A percentile compares a stretch with the other conserved stretches of the same genome.
Conservation (phyloP, 768 basidiomycete genomes). For the Pleurotus ostreatus region DNA sequence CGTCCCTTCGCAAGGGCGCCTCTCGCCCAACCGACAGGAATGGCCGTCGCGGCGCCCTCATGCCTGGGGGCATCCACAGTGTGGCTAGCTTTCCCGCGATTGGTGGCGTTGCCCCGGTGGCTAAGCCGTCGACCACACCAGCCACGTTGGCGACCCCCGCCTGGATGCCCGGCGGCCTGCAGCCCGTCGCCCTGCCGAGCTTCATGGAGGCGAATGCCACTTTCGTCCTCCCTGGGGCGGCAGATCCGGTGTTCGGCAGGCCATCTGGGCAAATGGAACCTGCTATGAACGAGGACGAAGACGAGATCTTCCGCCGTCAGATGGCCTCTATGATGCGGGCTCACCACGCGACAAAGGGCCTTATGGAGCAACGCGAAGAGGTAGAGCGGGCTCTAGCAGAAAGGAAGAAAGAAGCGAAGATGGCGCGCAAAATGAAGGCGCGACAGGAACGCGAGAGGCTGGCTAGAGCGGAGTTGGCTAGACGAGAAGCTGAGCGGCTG, state of each 20-base stretch:
- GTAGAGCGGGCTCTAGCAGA: neutral
- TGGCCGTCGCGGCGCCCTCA: neutral
- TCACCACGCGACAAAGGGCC: neutral
- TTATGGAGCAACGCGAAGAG: neutral
- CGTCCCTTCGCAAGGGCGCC: neutral
- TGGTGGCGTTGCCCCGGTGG: neutral
- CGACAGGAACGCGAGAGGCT: neutral
- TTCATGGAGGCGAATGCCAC: neutral
- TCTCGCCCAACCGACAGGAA: neutral
- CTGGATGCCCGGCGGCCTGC: conserved; percentile 2
- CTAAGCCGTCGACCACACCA: neutral
- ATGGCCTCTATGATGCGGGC: neutral
- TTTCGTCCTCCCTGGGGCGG: neutral
- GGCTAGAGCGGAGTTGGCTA: neutral
- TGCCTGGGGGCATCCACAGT: neutral
- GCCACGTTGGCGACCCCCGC: neutral
- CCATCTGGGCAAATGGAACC: neutral
- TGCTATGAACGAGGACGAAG: neutral
- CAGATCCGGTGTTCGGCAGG: neutral
- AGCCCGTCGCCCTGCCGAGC: neutral
- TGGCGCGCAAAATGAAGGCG: neutral
- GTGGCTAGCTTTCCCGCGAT: neutral
- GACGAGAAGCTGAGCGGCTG: neutral
- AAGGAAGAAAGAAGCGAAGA: neutral
- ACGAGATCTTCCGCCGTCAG: conserved; percentile 1